phyloP scores from a whole-genome alignment of 805 yeast genomes.

The Helenozyma rhizophorensis region DNA sequence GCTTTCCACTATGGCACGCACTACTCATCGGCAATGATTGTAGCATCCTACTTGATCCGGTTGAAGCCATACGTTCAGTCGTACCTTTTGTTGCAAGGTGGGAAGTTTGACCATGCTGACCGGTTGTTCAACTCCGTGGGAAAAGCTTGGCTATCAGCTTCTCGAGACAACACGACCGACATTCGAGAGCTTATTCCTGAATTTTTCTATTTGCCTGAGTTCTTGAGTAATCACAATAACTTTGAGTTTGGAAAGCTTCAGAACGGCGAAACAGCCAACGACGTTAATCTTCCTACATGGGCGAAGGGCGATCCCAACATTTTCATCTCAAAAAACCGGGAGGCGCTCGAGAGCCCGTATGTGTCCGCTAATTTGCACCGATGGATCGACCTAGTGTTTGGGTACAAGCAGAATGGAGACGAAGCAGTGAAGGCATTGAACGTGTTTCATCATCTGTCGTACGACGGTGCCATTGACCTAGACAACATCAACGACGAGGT shows the following conservation, averaged over 20 bases:
- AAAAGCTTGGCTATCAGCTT: slow-evolving; percentile 80
- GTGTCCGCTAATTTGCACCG: slow-evolving; percentile 71
- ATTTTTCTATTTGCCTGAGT: slow-evolving; percentile 78
- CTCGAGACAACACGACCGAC: slow-evolving; percentile 77
- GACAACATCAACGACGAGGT: slow-evolving; percentile 69
- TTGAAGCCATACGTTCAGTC: slow-evolving; percentile 79
- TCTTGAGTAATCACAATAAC: slow-evolving; percentile 58
- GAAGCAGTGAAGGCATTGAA: slow-evolving; percentile 64
- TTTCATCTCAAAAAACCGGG: slow-evolving; percentile 71
- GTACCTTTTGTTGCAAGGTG: slow-evolving; percentile 76
- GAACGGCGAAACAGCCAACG: slow-evolving; percentile 50
- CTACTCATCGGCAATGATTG: slow-evolving; percentile 92
- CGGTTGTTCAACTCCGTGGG: slow-evolving; percentile 68
- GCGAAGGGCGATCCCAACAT: slow-evolving; percentile 71
- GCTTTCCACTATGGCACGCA: slow-evolving; percentile 93
- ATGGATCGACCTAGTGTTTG: slow-evolving; percentile 87
- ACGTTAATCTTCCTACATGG: slow-evolving; percentile 81
- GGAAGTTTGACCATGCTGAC: slow-evolving; percentile 86
- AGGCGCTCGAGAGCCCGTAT: slow-evolving; percentile 78
- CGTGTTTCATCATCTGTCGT: slow-evolving; percentile 80
- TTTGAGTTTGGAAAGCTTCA: slow-evolving; percentile 72
- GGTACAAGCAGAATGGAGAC: slow-evolving; percentile 70
- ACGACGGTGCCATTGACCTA: slow-evolving; percentile 76
- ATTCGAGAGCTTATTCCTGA: slow-evolving; percentile 87
- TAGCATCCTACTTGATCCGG: slow-evolving; percentile 72